Percentiles rank a stretch among this genome's conserved stretches.
Evolutionary conservation across 139 green algal genomes (phyloP).

Genomic region (Nannochloris sp.): DNA sequence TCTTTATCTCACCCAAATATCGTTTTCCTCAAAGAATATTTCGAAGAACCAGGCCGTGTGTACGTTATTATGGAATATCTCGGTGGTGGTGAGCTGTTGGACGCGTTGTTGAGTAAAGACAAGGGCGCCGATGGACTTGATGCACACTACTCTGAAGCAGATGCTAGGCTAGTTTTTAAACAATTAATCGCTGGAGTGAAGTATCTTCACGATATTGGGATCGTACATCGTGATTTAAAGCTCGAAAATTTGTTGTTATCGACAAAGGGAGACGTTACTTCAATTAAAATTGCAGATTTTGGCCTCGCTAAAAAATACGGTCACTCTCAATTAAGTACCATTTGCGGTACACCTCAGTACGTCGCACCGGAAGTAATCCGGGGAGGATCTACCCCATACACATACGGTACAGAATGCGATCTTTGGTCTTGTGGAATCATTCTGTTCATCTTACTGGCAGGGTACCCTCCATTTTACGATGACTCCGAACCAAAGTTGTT

Average conservation of each 20-base stretch:
- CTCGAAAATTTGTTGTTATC: constrained; percentile 91
- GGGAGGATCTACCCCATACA: not conserved
- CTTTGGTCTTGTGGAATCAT: constrained; percentile 69
- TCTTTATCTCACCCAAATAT: constrained; percentile 75
- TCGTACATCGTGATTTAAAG: constrained; percentile 87
- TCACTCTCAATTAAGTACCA: constrained; percentile 53
- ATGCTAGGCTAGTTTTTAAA: constrained; percentile 64
- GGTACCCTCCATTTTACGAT: constrained; percentile 86
- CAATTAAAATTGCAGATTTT: constrained; percentile 78
- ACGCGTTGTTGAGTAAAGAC: constrained; percentile 61
- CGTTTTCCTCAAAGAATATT: constrained; percentile 84
- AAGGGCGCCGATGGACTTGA: constrained; percentile 4
- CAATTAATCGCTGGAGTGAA: constrained; percentile 72
- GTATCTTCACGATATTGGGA: constrained; percentile 74
- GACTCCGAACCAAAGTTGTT: constrained; percentile 85
- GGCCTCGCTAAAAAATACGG: constrained; percentile 71
- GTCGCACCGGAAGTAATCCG: constrained; percentile 90
- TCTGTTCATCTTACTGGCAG: constrained; percentile 78
- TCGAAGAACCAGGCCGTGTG: constrained; percentile 71
- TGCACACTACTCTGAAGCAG: constrained; percentile 64
- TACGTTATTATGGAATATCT: constrained; percentile 87
- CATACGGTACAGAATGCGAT: constrained; percentile 52
- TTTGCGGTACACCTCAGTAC: constrained; percentile 89
- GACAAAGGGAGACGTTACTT: constrained; percentile 52
- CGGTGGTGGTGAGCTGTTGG: constrained; percentile 71